Conservation (phyloP, 768 basidiomycete species). For the Gloeophyllum trabeum region DNA sequence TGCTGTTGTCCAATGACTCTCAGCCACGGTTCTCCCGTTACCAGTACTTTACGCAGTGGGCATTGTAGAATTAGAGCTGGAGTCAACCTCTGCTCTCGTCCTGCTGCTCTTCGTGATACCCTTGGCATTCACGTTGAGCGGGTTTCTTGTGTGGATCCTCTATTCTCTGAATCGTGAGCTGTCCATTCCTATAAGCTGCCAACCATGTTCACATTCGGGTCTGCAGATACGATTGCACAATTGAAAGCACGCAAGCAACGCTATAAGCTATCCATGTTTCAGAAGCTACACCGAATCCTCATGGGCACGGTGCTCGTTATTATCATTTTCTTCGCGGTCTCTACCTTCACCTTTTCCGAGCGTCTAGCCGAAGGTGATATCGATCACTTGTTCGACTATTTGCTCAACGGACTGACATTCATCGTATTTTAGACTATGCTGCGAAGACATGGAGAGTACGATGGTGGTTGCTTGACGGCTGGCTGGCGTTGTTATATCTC, state of each 20-base stretch:
- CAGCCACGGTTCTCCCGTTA: neutral
- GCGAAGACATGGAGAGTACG: conserved; percentile 82
- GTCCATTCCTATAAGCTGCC: neutral
- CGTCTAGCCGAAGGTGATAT: conserved; percentile 76
- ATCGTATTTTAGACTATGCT: conserved; percentile 58
- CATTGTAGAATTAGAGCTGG: conserved; percentile 86
- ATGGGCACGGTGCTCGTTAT: conserved; percentile 74
- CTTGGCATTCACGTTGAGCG: conserved; percentile 88
- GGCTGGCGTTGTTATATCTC: conserved; percentile 83
- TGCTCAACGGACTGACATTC: neutral
- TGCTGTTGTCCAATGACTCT: neutral
- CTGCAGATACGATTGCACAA: conserved; percentile 76
- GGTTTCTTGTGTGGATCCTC: conserved; percentile 94
- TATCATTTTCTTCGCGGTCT: conserved; percentile 85
- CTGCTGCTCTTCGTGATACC: conserved; percentile 89
- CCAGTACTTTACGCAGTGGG: conserved; percentile 88
- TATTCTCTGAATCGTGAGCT: conserved; percentile 70
- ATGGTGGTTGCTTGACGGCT: conserved; percentile 97
- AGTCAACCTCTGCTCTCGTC: conserved; percentile 78
- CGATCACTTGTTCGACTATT: neutral
- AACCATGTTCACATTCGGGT: neutral
- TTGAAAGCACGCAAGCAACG: conserved; percentile 78
- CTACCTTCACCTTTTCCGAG: conserved; percentile 83
- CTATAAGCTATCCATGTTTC: conserved; percentile 86
- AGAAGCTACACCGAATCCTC: conserved; percentile 75